Evolutionary conservation across 352 stramenopile species (phyloP).

Genomic region (Pythium chondricola): DNA sequence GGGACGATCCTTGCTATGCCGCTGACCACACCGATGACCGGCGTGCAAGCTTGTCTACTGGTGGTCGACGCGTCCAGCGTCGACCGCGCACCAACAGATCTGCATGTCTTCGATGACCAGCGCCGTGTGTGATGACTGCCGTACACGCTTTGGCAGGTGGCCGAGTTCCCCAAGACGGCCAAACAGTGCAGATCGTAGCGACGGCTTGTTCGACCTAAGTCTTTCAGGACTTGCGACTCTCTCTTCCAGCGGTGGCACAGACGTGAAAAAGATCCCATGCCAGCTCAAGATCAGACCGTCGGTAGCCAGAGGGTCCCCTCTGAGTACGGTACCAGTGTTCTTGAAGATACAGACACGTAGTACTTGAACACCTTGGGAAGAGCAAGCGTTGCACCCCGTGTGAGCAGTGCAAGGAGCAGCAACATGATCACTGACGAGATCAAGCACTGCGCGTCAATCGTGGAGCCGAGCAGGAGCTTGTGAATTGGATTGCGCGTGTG

Average conservation of each 20-base stretch:
- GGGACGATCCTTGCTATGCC: no score
- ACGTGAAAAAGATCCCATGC: not conserved
- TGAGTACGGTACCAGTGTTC: constrained; percentile 5
- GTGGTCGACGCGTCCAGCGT: no score
- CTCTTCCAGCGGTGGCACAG: not conserved
- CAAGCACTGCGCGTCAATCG: constrained; percentile 1
- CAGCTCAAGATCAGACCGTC: constrained; percentile 3
- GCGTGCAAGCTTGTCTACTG: no score
- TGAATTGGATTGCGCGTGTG: not conserved
- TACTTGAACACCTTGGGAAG: not conserved
- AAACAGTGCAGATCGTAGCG: not conserved
- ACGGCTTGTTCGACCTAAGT: no score
- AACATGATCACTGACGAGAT: not conserved
- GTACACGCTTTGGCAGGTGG: not conserved
- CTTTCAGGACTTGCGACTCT: not conserved
- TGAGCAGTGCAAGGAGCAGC: not conserved
- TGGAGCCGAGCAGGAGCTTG: not conserved
- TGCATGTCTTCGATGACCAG: not conserved
- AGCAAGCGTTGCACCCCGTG: not conserved
- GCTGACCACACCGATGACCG: no score
- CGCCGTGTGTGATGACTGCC: not conserved
- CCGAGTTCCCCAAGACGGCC: not conserved
- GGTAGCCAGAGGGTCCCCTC: constrained; percentile 1
- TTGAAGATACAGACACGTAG: not conserved
- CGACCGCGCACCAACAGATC: no score